Conservation (phyloP, 176 grass and related monocot species). For the Musa acuminata region DNA sequence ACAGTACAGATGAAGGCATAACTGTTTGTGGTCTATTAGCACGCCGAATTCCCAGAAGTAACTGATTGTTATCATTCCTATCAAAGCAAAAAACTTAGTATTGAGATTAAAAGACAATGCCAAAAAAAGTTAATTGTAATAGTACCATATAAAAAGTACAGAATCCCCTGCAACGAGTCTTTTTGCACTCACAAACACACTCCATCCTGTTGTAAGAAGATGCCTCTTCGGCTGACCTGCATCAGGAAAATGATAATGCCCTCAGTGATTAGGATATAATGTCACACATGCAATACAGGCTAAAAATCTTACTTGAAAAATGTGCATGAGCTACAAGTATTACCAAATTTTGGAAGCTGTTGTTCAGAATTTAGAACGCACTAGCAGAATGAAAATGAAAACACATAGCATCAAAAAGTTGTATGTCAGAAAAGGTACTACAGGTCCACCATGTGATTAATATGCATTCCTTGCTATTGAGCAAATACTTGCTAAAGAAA, state of each 20-base stretch:
- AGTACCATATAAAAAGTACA: slow-evolving; percentile 96
- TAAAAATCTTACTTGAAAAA: not conserved
- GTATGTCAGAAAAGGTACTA: not conserved
- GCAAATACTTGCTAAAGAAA: not conserved
- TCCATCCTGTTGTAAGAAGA: slow-evolving; percentile 98
- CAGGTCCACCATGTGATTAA: not conserved
- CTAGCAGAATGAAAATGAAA: too few relatives aligned
- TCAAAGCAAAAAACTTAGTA: not conserved
- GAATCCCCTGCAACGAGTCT: slow-evolving; percentile 94
- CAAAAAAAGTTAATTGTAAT: not conserved
- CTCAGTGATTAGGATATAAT: not conserved
- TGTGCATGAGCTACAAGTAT: not conserved
- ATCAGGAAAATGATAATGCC: slow-evolving; percentile 21
- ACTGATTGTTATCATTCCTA: not conserved
- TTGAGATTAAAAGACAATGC: not conserved
- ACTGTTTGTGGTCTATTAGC: not conserved
- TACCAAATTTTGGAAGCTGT: not conserved
- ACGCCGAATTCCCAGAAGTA: not conserved
- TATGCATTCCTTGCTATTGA: not conserved
- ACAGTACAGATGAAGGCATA: not conserved
- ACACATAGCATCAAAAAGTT: not conserved
- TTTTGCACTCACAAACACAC: slow-evolving; percentile 95
- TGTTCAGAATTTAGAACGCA: not conserved
- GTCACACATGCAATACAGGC: not conserved
- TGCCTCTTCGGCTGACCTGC: slow-evolving; percentile 98